These are phyloP conservation scores for Trichosporon sp. DNA, from an alignment of 1,284 basidiomycete species.

Conservation along the genomic window DNA sequence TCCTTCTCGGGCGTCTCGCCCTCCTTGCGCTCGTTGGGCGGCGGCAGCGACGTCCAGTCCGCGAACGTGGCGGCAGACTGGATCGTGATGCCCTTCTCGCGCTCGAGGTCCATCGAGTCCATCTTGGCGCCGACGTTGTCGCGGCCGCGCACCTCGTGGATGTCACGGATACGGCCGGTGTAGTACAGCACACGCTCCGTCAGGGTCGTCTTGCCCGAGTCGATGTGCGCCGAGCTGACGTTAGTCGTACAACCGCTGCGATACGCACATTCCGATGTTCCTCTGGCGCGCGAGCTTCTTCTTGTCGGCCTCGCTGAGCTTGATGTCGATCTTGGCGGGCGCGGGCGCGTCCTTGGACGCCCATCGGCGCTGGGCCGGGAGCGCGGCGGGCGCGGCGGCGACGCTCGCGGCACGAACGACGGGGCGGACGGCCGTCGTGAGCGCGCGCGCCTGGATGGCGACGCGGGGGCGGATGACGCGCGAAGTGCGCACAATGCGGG, in stretches of 20 bases:
- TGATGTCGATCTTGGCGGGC: background rate
- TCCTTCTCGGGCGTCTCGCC: conserved; percentile 58
- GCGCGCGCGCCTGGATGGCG: conserved; percentile 1
- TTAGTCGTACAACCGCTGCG: background rate
- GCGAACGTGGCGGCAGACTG: conserved; percentile 98
- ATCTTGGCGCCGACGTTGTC: conserved; percentile 98
- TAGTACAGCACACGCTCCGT: conserved; percentile 96
- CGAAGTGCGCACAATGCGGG: conserved; percentile 14
- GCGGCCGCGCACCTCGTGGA: conserved; percentile 94
- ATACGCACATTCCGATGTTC: conserved; percentile 50
- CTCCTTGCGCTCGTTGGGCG: conserved; percentile 50
- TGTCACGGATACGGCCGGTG: conserved; percentile 90
- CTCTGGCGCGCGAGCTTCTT: conserved; percentile 44
- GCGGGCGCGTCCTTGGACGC: background rate
- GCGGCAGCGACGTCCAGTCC: conserved; percentile 73
- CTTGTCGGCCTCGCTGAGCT: conserved; percentile 36
- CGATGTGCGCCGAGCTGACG: conserved; percentile 75
- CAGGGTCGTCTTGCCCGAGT: conserved; percentile 97
- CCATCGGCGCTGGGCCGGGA: conserved; percentile 5
- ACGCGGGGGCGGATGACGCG: conserved; percentile 9
- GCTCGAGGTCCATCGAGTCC: conserved; percentile 99
- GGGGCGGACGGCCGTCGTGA: conserved; percentile 1
- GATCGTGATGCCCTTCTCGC: conserved; percentile 99
- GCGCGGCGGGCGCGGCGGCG: background rate
- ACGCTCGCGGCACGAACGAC: background rate